Evolutionary conservation across 2,329 filamentous ascomycete species (phyloP), one percentile per base, ranked within the genome.

Genomic region (Colletotrichum spinosum): DNA sequence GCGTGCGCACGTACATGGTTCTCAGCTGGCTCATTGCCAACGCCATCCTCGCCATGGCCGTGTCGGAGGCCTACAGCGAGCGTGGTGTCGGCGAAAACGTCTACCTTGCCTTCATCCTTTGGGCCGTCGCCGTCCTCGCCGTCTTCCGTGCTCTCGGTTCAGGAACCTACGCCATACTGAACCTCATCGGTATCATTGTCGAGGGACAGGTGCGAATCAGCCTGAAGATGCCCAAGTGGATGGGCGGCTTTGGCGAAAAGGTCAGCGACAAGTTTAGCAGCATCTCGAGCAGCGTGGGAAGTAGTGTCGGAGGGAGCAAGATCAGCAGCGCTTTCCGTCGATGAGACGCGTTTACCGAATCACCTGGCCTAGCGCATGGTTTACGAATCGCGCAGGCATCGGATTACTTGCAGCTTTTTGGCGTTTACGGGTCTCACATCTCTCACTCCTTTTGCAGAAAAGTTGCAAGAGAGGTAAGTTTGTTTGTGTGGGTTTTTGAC

Each of bases 1-100:
- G 91, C 45, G 96, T 99, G 56, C 90, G 96, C 59, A 99, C 96
- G 1, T 99, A 99, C 88, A 97, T 99, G 90, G 96, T 99, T 11
- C 89, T 97, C 48, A 86, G 90, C 51, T 99, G 96, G 96, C 93
- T 99, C 86, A 86, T 97, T 41, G 88, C 90, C 72, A 99, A 99
- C 77, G 93, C 92, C 4, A 88, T 97, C 65, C 88, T 99, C 42
- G 95, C 93, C 75, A 99, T 99, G 96, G 88, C 91, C 2, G 90
- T 98, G 12, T 92, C 88, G 6, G 96, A 99, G 79, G 89, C 92
- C 3, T 99, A 97, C 79, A 87, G 87, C 50, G 84, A 86, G 66
- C 87, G 84, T 52, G 82, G 88, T 45, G 90, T 97, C 55, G 90
- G 90, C 7, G 86, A 90, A 72, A 99, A 99, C 81, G 89, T 92